These are phyloP conservation scores for Daldinia grandis DNA, from an alignment of 495 filamentous ascomycete species.

Conservation along the genomic window DNA sequence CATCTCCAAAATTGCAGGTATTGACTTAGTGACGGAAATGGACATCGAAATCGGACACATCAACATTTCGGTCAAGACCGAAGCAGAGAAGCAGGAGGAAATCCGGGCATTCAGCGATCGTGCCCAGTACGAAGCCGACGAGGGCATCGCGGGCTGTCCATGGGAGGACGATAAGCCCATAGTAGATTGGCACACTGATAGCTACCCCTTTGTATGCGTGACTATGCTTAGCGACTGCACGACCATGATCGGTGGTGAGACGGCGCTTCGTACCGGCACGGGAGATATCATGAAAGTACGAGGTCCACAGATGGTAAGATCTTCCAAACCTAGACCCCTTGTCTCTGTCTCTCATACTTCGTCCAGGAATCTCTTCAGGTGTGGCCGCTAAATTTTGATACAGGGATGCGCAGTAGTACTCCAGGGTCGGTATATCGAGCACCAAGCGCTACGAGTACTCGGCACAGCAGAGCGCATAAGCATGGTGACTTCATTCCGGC, in stretches of 20 bases:
- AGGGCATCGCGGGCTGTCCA: conserved; percentile 40
- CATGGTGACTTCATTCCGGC: conserved; percentile 77
- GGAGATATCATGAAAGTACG: conserved; percentile 74
- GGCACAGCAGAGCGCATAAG: conserved; percentile 73
- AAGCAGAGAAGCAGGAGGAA: conserved; percentile 55
- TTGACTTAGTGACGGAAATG: conserved; percentile 74
- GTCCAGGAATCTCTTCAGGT: neutral
- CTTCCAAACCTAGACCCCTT: neutral
- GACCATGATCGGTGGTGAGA: conserved; percentile 77
- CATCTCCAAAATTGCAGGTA: conserved; percentile 76
- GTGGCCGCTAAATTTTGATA: conserved; percentile 10
- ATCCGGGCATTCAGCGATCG: conserved; percentile 37
- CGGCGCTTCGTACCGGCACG: conserved; percentile 66
- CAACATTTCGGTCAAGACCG: conserved; percentile 70
- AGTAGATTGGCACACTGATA: conserved; percentile 77
- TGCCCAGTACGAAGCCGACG: conserved; percentile 56
- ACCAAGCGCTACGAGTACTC: conserved; percentile 71
- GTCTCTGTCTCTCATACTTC: neutral
- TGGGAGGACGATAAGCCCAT: conserved; percentile 69
- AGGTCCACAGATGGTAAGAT: conserved; percentile 70
- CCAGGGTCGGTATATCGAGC: conserved; percentile 76
- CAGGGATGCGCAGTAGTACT: conserved; percentile 74
- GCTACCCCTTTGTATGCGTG: conserved; percentile 81
- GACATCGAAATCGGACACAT: conserved; percentile 79
- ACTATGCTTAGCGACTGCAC: conserved; percentile 77